Base-by-base conservation (phyloP, 768 basidiomycete species). In the Phlebiopsis flavidoalba region DNA sequence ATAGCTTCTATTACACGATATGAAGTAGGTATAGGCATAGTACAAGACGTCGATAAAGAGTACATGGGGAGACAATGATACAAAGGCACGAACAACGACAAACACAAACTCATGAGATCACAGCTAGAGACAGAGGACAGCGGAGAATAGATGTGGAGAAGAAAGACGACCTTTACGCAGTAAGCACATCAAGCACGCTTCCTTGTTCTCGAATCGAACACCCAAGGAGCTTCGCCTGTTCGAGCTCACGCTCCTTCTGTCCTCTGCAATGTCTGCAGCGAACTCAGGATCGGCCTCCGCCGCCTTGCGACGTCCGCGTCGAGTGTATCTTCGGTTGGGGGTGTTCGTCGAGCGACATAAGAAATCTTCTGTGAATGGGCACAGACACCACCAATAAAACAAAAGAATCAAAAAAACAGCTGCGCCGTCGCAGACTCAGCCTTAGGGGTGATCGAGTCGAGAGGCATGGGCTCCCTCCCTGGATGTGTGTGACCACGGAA, bases 161-260 rank as follows among this genome's bases (percentile, higher is more conserved):
- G 5, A 8, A 49, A 40, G 26, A 15, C 5, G 40, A 53, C 31
- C 31, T 43, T 24, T 45, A 55, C n/a, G 54, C 54, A 55, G 91
- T n/a, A n/a, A 93, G 76, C 92, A 94, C 92, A 95, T 95, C 71
- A 94, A 67, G 70, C 93, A 96, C 1, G 90, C 92, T 58, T 96
- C 94, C 79, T 95, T 95, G 75, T 96, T 96, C 73, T 95, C 93
- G n/a, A 53, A 96, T 66, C 63, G 91, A 92, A 70, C 95, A 96
- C 71, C n/a, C n/a, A n/a, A 82, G 74, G 60, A 95, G 72, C 75
- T 88, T 87, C 5, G 87, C 95, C 61, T 91, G 87, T 72, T 91
- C 95, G 3, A 85, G 74, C 75, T 93, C 87, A 17, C 88, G 82
- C 54, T 87, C 84, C 64, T 82, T 81, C 68, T 86, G 85, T n/a